These are phyloP conservation scores for Paramecium octaurelia DNA, from an alignment of 73 alveolate species.

Conservation along the genomic window DNA sequence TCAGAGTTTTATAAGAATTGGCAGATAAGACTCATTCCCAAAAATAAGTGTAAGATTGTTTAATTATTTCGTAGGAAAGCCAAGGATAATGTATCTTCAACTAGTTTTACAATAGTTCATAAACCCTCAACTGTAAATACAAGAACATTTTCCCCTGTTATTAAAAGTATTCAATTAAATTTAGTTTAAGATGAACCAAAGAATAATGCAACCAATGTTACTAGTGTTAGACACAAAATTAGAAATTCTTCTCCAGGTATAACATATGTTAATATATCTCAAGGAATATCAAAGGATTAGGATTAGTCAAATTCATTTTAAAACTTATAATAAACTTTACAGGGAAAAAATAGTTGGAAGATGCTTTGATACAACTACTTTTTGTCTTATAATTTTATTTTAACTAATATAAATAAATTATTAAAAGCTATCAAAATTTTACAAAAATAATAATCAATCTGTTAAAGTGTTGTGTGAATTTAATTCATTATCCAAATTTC, in stretches of 20 bases:
- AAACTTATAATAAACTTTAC: background rate
- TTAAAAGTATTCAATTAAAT: background rate
- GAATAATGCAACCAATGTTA: background rate
- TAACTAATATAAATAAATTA: background rate
- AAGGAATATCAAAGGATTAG: conserved; percentile 10
- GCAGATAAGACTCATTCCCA: conserved; percentile 16
- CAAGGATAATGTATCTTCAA: background rate
- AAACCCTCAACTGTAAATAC: background rate
- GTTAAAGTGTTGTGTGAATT: background rate
- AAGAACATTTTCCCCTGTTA: conserved; percentile 39
- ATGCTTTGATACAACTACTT: conserved; percentile 10
- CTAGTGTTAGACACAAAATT: conserved; percentile 30
- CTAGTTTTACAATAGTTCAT: conserved; percentile 18
- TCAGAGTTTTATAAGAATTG: conserved; percentile 16
- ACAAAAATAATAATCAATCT: background rate
- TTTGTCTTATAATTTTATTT: background rate
- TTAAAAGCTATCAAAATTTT: background rate
- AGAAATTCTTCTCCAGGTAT: conserved; percentile 54
- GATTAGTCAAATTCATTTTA: conserved; percentile 8
- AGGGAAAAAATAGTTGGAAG: conserved; percentile 3
- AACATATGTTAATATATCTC: background rate
- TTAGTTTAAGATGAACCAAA: background rate
- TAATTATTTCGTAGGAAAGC: background rate
- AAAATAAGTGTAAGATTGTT: background rate
- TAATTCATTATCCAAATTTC: conserved; percentile 14